phyloP scores from a whole-genome alignment of 768 basidiomycete genomes.

The Russula abietina region DNA sequence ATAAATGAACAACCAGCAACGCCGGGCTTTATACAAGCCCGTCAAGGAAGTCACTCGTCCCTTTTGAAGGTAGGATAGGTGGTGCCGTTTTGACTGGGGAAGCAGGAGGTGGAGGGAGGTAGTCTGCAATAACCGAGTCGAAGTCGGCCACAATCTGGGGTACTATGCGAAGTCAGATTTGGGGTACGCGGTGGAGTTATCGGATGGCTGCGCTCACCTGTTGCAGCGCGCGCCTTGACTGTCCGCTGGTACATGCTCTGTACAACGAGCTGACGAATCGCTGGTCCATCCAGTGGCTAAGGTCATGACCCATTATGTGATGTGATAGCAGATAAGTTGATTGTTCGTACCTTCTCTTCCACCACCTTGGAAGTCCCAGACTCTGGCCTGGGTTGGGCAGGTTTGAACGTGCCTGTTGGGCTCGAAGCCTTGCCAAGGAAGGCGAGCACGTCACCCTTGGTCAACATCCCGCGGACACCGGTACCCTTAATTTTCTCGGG shows the following conservation, averaged over 20 bases:
- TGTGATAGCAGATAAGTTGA: background rate
- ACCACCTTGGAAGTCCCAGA: conserved; percentile 30
- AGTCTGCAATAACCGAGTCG: conserved; percentile 70
- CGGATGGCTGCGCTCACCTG: conserved; percentile 34
- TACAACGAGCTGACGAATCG: conserved; percentile 62
- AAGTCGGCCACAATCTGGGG: conserved; percentile 48
- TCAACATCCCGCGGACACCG: conserved; percentile 88
- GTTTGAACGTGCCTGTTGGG: conserved; percentile 70
- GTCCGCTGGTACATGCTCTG: conserved; percentile 52
- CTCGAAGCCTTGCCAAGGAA: conserved; percentile 77
- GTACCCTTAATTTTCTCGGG: conserved; percentile 75
- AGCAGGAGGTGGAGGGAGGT: conserved; percentile 41
- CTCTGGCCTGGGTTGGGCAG: conserved; percentile 27
- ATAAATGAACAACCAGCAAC: conserved; percentile 1
- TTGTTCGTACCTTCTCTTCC: conserved; percentile 29
- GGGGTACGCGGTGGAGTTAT: background rate
- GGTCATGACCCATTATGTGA: background rate
- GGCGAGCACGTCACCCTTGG: conserved; percentile 90
- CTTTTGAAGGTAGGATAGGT: conserved; percentile 25
- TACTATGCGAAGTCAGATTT: conserved; percentile 31
- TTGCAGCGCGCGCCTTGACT: conserved; percentile 40
- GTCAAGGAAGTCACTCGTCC: conserved; percentile 20
- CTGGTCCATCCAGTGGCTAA: conserved; percentile 55
- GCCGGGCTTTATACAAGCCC: conserved; percentile 18
- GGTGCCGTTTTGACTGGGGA: conserved; percentile 19